Base-by-base conservation (phyloP, 768 basidiomycete species). In the Plicaturopsis crispa region DNA sequence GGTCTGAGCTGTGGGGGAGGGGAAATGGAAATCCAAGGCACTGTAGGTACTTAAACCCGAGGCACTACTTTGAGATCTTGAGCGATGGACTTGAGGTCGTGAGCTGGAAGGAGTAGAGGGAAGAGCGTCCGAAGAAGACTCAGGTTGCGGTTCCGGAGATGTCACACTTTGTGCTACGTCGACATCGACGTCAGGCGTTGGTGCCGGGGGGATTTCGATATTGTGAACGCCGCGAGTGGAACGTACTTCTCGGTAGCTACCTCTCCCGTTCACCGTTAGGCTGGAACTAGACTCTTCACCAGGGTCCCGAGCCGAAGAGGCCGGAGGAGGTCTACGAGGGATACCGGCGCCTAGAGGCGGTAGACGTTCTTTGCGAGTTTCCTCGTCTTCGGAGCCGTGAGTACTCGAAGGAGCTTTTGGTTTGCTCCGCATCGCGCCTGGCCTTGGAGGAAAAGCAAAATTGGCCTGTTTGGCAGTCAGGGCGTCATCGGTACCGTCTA, bases 371-470 rank as follows among this genome's bases (percentile, higher is more conserved):
- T 28, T 28, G 10, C 26, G 26, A 8, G 26, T 28, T 14, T 26
- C 24, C 39, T 60, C 53, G 12, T 65, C 62, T 18, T 57, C 52
- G 24, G 50, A 52, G 17, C 44, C 42, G 17, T 54, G 51, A 34
- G 51, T 41, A 26, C 43, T 49, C 5, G 51, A 42, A 5, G 58
- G 49, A 18, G 60, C 44, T 24, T 65, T 62, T 5, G 52, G 57
- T 41, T 59, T 60, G 1, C 55, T 53, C 12, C 61, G 59, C 17
- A 55, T 51, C 18, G 60, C 52, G 6, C 46, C 38, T 13, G 53
- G 45, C 23, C 65, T 57, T 1, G 65, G 59, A 22, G 78, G 77
- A 40, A 80, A 78, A 1, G 67, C 70, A 36, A 80, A 79, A 31
- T 66, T 62, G 14, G 64, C 60, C 34, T 69, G 72, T 45, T 66